phyloP scores from a whole-genome alignment of 805 yeast genomes.

The Cyberlindnera maritima region DNA sequence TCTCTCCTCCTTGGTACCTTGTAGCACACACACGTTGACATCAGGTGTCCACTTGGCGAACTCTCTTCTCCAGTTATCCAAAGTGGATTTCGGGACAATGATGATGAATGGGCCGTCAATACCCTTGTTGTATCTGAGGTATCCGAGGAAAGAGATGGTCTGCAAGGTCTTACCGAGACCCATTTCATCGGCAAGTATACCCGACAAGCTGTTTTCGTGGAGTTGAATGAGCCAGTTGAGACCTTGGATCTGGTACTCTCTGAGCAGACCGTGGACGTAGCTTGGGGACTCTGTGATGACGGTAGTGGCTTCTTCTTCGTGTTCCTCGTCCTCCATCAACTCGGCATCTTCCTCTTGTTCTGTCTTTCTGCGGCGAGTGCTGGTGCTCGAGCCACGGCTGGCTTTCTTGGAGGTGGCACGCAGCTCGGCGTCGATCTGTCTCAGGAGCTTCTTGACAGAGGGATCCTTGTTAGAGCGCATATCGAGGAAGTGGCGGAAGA shows the following conservation, averaged over 20 bases:
- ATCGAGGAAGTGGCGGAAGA: slow-evolving; percentile 86
- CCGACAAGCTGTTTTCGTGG: slow-evolving; percentile 85
- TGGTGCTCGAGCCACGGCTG: slow-evolving; percentile 5
- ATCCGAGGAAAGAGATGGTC: slow-evolving; percentile 89
- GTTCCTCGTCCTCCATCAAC: slow-evolving; percentile 76
- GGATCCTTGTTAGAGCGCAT: slow-evolving; percentile 78
- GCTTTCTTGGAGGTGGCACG: slow-evolving; percentile 29
- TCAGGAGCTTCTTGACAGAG: slow-evolving; percentile 57
- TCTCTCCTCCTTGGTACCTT: slow-evolving; percentile 87
- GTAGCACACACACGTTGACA: slow-evolving; percentile 78
- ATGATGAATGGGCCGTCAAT: slow-evolving; percentile 89
- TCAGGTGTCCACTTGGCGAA: slow-evolving; percentile 96
- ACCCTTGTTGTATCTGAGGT: slow-evolving; percentile 70
- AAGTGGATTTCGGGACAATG: slow-evolving; percentile 92
- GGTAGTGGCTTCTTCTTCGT: slow-evolving; percentile 59
- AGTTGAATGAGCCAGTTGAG: slow-evolving; percentile 90
- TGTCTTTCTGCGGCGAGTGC: slow-evolving; percentile 71
- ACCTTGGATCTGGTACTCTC: slow-evolving; percentile 95
- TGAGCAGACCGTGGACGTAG: slow-evolving; percentile 69
- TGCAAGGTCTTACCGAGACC: slow-evolving; percentile 96
- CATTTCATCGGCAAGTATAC: slow-evolving; percentile 97
- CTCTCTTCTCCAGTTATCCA: slow-evolving; percentile 96
- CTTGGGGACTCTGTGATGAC: slow-evolving; percentile 86
- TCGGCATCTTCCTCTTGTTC: slow-evolving; percentile 97
- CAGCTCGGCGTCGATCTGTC: slow-evolving; percentile 51